Percentiles rank a stretch among this genome's conserved stretches.
Conservation (phyloP, 2,329 filamentous ascomycete species). For the Exophiala sideris region DNA sequence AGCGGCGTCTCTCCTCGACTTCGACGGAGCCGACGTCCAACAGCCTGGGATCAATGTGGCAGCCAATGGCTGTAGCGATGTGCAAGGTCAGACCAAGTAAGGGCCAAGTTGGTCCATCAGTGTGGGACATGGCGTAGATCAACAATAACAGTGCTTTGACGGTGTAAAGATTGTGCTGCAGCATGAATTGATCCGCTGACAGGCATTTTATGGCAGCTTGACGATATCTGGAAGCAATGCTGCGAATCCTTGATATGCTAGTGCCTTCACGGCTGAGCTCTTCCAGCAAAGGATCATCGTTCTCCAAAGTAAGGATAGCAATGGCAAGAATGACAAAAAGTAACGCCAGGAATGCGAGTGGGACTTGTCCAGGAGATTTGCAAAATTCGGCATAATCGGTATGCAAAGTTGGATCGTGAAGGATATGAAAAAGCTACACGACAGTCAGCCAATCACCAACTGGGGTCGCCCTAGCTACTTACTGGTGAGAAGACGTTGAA, state of each 20-base stretch:
- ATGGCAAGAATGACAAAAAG: slow-evolving; percentile 40
- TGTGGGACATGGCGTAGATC: slow-evolving; percentile 39
- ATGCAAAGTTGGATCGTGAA: slow-evolving; percentile 42
- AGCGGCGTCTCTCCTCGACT: slow-evolving; percentile 39
- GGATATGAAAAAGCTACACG: slow-evolving; percentile 37
- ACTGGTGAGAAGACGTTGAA: slow-evolving; percentile 40
- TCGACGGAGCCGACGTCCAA: slow-evolving; percentile 36
- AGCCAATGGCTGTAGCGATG: slow-evolving; percentile 41
- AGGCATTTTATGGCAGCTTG: slow-evolving; percentile 38
- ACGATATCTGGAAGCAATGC: slow-evolving; percentile 37
- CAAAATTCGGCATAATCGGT: slow-evolving; percentile 39
- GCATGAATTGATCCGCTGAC: slow-evolving; percentile 39
- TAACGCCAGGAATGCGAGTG: slow-evolving; percentile 39
- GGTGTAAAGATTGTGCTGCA: slow-evolving; percentile 39
- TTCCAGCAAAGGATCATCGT: slow-evolving; percentile 35
- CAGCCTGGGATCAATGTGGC: slow-evolving; percentile 40
- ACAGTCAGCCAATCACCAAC: background rate
- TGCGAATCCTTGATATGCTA: slow-evolving; percentile 37
- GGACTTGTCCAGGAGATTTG: slow-evolving; percentile 35
- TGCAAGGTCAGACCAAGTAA: slow-evolving; percentile 40
- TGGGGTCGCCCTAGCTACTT: slow-evolving; percentile 15
- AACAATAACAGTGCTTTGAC: slow-evolving; percentile 40
- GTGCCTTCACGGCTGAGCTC: slow-evolving; percentile 38
- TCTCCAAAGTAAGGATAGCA: slow-evolving; percentile 37
- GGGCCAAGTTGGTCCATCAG: slow-evolving; percentile 38